Conservation (phyloP, 306 rosid genomes). For the Pueraria montana region DNA sequence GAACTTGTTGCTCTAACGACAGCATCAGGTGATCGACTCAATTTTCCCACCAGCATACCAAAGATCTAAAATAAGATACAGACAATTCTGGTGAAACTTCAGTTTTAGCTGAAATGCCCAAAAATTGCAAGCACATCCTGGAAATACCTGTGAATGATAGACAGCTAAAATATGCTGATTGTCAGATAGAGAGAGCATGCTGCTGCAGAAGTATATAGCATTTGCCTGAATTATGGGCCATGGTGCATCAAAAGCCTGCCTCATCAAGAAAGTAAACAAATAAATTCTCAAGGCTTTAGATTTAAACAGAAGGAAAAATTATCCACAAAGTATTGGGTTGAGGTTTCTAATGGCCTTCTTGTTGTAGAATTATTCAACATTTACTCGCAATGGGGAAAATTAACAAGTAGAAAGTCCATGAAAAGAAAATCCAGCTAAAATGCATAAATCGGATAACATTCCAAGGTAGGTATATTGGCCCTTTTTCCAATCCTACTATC, state of each 20-base stretch:
- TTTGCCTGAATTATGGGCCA: conserved; percentile 97
- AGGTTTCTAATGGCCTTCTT: conserved; percentile 23
- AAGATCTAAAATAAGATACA: conserved; percentile 70
- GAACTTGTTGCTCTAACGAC: conserved; percentile 92
- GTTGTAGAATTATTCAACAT: conserved; percentile 17
- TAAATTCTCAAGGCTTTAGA: conserved; percentile 40
- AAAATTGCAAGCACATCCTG: conserved; percentile 34
- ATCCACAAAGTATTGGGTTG: conserved; percentile 23
- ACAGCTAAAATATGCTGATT: conserved; percentile 79
- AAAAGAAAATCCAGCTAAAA: conserved; percentile 41
- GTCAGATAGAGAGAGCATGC: conserved; percentile 81
- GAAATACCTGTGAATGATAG: conserved; percentile 77
- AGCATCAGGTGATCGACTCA: conserved; percentile 84
- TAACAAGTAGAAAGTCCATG: conserved; percentile 7
- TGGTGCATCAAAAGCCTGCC: conserved; percentile 98
- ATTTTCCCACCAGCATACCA: conserved; percentile 76
- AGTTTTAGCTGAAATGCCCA: conserved; percentile 23
- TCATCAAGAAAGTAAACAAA: conserved; percentile 48
- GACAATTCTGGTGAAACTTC: conserved; percentile 35
- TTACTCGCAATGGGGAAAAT: conserved; percentile 31
- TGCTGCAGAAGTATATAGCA: conserved; percentile 88
- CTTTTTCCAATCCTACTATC: background rate
- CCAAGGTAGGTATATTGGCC: conserved; percentile 16
- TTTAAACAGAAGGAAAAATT: conserved; percentile 35
- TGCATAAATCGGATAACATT: background rate